phyloP scores from a whole-genome alignment of 352 stramenopile genomes.

The Globisporangium orthogonon region DNA sequence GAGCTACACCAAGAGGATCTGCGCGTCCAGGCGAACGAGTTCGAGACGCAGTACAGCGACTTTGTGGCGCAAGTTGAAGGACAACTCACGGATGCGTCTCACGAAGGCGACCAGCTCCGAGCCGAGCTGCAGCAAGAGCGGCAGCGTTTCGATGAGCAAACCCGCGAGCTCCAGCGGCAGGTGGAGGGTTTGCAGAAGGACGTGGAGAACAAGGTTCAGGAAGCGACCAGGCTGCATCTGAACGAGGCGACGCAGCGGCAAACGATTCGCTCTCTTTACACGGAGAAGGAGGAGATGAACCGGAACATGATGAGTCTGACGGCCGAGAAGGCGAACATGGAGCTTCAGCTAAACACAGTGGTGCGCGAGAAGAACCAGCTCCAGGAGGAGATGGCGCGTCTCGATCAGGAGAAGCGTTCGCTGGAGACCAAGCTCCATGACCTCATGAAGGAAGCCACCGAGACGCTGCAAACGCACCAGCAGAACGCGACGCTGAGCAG shows the following conservation, averaged over 20 bases:
- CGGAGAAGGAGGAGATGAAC: slow-evolving; percentile 61
- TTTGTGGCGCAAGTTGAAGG: slow-evolving; percentile 44
- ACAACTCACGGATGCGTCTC: slow-evolving; percentile 37
- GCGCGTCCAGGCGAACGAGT: slow-evolving; percentile 36
- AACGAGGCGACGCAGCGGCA: slow-evolving; percentile 38
- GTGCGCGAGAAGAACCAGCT: slow-evolving; percentile 27
- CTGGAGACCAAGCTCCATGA: slow-evolving; percentile 46
- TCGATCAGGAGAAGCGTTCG: slow-evolving; percentile 46
- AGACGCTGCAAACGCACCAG: slow-evolving; percentile 41
- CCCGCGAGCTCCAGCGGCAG: slow-evolving; percentile 29
- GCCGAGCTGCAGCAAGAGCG: slow-evolving; percentile 41
- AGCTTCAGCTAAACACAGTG: slow-evolving; percentile 35
- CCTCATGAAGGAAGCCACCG: slow-evolving; percentile 38
- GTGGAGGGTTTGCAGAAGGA: slow-evolving; percentile 36
- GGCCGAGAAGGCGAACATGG: slow-evolving; percentile 44
- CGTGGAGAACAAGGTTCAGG: slow-evolving; percentile 32
- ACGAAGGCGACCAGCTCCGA: slow-evolving; percentile 53
- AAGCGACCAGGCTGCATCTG: slow-evolving; percentile 36
- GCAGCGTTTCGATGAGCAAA: slow-evolving; percentile 56
- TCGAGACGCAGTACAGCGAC: slow-evolving; percentile 55
- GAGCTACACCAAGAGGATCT: slow-evolving; percentile 35
- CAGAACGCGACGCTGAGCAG: slow-evolving; percentile 30
- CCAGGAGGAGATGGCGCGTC: slow-evolving; percentile 22
- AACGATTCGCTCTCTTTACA: slow-evolving; percentile 36
- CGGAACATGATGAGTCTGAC: slow-evolving; percentile 33